Conservation (phyloP, 2,329 filamentous ascomycete genomes). For the Neopestalotiopsis clavispora region DNA sequence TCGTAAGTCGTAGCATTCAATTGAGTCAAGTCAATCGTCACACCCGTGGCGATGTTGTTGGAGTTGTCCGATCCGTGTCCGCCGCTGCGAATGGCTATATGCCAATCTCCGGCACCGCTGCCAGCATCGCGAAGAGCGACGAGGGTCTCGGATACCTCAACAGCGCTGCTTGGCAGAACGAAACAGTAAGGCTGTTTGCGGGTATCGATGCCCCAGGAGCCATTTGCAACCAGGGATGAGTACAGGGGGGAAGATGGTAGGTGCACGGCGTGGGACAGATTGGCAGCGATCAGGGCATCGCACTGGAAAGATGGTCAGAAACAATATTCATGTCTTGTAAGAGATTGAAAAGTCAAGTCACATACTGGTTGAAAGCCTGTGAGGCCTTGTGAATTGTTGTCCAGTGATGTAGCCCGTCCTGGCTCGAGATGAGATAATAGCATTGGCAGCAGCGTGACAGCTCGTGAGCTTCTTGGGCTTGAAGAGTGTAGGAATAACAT, state of each 20-base stretch:
- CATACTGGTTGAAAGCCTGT: not conserved
- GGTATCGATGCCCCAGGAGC: not conserved
- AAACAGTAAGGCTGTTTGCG: not conserved
- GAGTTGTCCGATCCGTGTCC: conserved; percentile 50
- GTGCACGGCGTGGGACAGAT: not conserved
- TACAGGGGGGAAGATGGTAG: not conserved
- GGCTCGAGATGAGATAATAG: not conserved
- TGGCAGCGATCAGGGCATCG: not conserved
- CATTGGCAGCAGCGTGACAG: not conserved
- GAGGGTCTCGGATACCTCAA: not conserved
- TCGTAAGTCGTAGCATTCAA: conserved; percentile 40
- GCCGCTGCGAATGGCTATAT: conserved; percentile 54
- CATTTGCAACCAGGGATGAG: not conserved
- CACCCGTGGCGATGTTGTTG: conserved; percentile 47
- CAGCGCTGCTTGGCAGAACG: not conserved
- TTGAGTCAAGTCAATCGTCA: conserved; percentile 48
- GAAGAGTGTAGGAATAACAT: not conserved
- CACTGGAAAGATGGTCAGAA: not conserved
- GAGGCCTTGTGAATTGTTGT: not conserved
- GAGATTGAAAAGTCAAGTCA: no score
- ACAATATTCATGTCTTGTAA: not conserved
- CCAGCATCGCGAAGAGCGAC: not conserved
- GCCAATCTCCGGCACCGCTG: conserved; percentile 31
- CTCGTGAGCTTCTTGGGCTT: not conserved
- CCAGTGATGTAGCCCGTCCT: not conserved